A percentile compares a stretch with the other conserved stretches of the same genome.
These are phyloP conservation scores for Pseudocercospora vitis DNA, from an alignment of 2,329 filamentous ascomycete species.

Conservation along the genomic window DNA sequence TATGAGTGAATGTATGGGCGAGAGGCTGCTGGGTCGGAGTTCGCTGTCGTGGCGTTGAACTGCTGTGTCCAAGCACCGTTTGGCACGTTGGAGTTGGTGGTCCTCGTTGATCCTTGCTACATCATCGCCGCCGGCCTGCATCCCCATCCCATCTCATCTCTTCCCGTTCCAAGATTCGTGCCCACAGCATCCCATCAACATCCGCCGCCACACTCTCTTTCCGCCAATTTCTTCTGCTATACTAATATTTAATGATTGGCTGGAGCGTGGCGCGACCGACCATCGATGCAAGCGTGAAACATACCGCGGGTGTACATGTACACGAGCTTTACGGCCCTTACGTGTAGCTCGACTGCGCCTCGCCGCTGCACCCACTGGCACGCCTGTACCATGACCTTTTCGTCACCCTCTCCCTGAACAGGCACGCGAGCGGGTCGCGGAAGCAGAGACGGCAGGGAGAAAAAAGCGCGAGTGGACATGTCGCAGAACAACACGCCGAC, in stretches of 20 bases:
- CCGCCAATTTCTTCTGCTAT: neutral
- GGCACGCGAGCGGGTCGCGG: neutral
- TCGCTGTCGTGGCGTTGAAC: neutral
- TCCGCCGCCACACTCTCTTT: neutral
- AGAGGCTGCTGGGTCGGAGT: too few species aligned
- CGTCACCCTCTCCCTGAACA: neutral
- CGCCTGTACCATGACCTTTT: constrained; percentile 10
- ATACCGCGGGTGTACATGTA: neutral
- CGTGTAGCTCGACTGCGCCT: constrained; percentile 12
- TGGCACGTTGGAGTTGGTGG: too few species aligned
- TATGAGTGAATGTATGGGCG: too few species aligned
- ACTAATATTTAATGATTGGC: neutral
- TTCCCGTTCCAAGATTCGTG: neutral
- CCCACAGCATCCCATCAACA: neutral
- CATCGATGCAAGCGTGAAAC: constrained; percentile 4
- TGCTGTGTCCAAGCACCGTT: too few species aligned
- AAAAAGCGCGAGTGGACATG: constrained; percentile 19
- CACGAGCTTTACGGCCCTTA: too few species aligned
- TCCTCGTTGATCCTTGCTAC: constrained; percentile 3
- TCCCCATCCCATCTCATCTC: neutral
- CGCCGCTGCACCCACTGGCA: neutral
- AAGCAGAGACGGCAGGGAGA: neutral
- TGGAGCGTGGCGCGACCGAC: neutral
- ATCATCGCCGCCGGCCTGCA: neutral
- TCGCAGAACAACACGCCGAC: constrained; percentile 21